Evolutionary conservation across 257 asterid species (phyloP).

Genomic region (Anisodus tanguticus): DNA sequence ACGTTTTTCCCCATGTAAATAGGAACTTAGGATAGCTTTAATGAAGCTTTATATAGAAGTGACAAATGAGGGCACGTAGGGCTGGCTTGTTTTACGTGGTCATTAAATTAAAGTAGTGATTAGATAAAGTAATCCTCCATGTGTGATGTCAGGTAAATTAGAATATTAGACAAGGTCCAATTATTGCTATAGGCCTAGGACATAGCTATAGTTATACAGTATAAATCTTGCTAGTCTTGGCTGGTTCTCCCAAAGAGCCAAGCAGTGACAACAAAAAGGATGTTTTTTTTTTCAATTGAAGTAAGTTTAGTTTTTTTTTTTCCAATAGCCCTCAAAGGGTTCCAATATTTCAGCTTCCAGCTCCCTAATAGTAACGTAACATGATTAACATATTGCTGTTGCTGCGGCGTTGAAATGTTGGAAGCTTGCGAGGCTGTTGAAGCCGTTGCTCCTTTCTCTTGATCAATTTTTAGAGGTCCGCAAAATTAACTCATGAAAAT

Average conservation of each 20-base stretch:
- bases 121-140: constrained; percentile 16
- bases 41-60: not conserved
- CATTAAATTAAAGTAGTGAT: constrained; percentile 26
- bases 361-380: not conserved
- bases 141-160: constrained; percentile 13
- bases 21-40: not conserved
- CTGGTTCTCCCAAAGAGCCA: constrained; percentile 24
- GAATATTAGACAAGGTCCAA: not conserved
- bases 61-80: constrained; percentile 24
- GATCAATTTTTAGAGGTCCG: not conserved
- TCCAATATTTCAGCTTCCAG: constrained; percentile 24
- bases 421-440: constrained; percentile 25
- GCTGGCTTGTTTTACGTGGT: constrained; percentile 34
- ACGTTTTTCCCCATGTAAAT: not conserved
- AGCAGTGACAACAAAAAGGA: not conserved
- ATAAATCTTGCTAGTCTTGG: not conserved
- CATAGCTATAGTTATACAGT: not conserved
- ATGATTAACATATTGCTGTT: no score
- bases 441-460: not conserved
- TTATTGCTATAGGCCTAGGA: not conserved
- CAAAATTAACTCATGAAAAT: no score
- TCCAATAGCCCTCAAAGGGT: constrained; percentile 33
- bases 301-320: not conserved
- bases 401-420: not conserved
- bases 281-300: not conserved